Conservation (phyloP, 202 grass and related monocot species). For the Schoenoplectus triqueter region DNA sequence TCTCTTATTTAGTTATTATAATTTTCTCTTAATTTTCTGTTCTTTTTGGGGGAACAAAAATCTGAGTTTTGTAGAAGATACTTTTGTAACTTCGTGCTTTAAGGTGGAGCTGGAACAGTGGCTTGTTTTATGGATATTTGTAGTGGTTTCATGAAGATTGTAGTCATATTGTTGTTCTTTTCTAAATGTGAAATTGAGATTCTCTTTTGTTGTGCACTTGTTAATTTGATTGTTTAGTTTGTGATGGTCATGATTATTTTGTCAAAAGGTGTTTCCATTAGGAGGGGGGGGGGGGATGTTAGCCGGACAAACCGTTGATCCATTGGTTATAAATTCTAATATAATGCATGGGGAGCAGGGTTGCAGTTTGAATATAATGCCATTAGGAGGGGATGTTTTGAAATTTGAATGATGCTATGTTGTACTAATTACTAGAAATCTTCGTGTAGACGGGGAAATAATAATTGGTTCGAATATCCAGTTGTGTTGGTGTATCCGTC, state of each 20-base stretch:
- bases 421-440: neutral
- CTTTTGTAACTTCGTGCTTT: slow-evolving; percentile 4
- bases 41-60: slow-evolving; percentile 6
- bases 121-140: slow-evolving; percentile 29
- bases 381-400: neutral
- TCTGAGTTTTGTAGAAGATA: slow-evolving; percentile 31
- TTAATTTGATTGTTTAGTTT: neutral
- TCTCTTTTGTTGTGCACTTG: neutral
- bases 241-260: neutral
- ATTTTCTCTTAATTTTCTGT: slow-evolving; percentile 24
- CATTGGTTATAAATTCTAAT: too few relatives aligned
- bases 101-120: slow-evolving; percentile 8
- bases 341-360: too few relatives aligned
- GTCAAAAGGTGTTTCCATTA: neutral
- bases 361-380: too few relatives aligned
- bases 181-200: neutral
- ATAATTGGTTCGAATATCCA: neutral
- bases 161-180: neutral
- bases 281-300: neutral
- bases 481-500: too few relatives aligned
- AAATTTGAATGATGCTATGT: too few relatives aligned
- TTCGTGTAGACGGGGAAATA: too few relatives aligned
- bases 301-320: neutral
- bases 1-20: slow-evolving; percentile 14
- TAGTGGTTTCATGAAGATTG: slow-evolving; percentile 13